Base-by-base conservation (phyloP, 1,139 yeast species). In the Candida dubliniensis region DNA sequence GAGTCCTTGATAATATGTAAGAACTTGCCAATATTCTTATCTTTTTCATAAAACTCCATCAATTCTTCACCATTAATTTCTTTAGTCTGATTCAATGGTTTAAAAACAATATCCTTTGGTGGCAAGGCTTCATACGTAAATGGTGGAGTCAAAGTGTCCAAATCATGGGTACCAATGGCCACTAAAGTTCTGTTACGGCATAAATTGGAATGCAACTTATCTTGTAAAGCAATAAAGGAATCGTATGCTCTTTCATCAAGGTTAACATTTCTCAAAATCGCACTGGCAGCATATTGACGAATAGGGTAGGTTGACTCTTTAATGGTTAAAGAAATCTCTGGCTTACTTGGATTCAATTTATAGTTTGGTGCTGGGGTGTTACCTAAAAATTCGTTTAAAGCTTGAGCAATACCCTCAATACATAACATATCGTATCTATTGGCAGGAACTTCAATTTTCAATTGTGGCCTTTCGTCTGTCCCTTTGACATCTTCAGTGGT, bases 131-230 rank as follows among this genome's bases (percentile, higher is more conserved):
- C 89, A 72, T 89, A 95, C 45, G 91, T 82, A 72, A 90, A 88
- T 44, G 96, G 96, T 24, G 93, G 89, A 38, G 79, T 67, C 54
- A 93, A 72, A 42, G 87, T 81, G 64, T 88, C 96, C 50, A 86
- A 74, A 69, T 95, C 98, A 64, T 95, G 99, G 47, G 99, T 95
- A 58, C 99, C 99, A 76, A 91, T 90, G 47, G 99, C 98, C 44
- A 93, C 99, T 58, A 95, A 79, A 36, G 96, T 85, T 76, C 99
- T 87, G 69, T 91, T 87, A 74, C 99, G 91, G 69, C 99, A 93
- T 61, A 95, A 75, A 67, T 95, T 95, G 49, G 95, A 76, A 71
- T 95, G 99, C 55, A 95, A 77, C 69, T 95, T 95, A 67, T 95
- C 99, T 71, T 95, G 99, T 56, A 95, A 76, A 27, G 96, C 85